A percentile compares a stretch with the other conserved stretches of the same genome.
Conservation (phyloP, 208 protist species). For the Wallacemonas collosoma region DNA sequence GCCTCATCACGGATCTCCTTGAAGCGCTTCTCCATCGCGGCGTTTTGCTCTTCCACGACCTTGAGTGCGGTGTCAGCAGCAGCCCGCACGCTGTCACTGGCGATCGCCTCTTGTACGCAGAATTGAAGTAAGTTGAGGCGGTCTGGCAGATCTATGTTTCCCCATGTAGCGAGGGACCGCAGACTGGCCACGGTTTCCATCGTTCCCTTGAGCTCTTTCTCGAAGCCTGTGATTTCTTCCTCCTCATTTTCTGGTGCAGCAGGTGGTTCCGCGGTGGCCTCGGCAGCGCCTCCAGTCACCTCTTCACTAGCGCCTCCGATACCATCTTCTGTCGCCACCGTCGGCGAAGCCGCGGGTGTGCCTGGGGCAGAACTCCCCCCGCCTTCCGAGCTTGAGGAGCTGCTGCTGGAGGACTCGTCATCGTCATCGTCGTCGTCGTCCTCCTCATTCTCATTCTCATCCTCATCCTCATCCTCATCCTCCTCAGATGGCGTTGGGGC, state of each 20-base stretch:
- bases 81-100: constrained; percentile 43
- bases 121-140: constrained; percentile 81
- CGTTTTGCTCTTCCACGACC: constrained; percentile 43
- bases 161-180: constrained; percentile 71
- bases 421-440: constrained; percentile 17
- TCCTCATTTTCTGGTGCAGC: constrained; percentile 14
- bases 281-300: neutral
- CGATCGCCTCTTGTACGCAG: constrained; percentile 66
- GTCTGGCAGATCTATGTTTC: constrained; percentile 75
- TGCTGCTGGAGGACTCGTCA: constrained; percentile 17
- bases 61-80: constrained; percentile 65
- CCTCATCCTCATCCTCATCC: constrained; percentile 29
- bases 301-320: neutral
- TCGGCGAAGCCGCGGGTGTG: too few relatives aligned
- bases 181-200: constrained; percentile 64
- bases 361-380: too few relatives aligned
- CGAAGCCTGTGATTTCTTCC: constrained; percentile 38
- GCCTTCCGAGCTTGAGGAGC: neutral
- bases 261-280: neutral
- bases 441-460: constrained; percentile 17
- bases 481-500: constrained; percentile 14
- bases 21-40: constrained; percentile 51
- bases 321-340: too few relatives aligned
- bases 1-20: constrained; percentile 77
- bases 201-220: constrained; percentile 53